Evolutionary conservation across 257 asterid species (phyloP).

Genomic region (Plantago major): DNA sequence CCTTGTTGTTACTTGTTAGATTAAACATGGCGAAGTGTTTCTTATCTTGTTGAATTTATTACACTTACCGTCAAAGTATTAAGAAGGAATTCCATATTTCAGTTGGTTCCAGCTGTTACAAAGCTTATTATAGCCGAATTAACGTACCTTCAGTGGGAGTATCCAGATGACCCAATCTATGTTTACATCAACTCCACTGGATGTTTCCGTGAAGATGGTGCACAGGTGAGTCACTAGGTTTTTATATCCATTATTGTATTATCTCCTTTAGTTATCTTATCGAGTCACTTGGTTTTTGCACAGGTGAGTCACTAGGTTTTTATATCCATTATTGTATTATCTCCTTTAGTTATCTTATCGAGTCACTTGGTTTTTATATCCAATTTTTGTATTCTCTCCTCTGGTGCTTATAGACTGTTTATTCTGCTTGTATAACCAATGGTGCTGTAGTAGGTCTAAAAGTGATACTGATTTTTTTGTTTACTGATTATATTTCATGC

Average conservation of each 20-base stretch:
- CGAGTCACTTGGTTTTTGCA: no score
- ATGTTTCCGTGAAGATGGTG: conserved; percentile 94
- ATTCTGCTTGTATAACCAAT: conserved; percentile 4
- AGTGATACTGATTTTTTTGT: neutral
- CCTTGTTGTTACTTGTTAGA: neutral
- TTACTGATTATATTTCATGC: neutral
- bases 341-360: conserved; percentile 7
- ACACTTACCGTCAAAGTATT: neutral
- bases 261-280: conserved; percentile 9
- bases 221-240: conserved; percentile 53
- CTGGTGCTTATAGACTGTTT: conserved; percentile 2
- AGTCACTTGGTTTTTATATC: conserved; percentile 4
- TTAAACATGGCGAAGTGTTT: neutral
- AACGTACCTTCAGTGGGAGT: conserved; percentile 88
- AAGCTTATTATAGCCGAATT: conserved; percentile 85
- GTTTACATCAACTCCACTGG: conserved; percentile 94
- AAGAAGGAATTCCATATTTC: conserved; percentile 22
- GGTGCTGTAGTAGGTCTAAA: neutral
- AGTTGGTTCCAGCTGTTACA: conserved; percentile 94
- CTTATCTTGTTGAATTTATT: neutral
- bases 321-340: neutral
- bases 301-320: no score
- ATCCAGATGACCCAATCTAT: conserved; percentile 79
- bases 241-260: neutral
- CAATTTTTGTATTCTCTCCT: neutral